Evolutionary conservation across 805 yeast genomes (phyloP), one percentile per base, ranked within the genome.

Genomic region (Suhomyces sp.): DNA sequence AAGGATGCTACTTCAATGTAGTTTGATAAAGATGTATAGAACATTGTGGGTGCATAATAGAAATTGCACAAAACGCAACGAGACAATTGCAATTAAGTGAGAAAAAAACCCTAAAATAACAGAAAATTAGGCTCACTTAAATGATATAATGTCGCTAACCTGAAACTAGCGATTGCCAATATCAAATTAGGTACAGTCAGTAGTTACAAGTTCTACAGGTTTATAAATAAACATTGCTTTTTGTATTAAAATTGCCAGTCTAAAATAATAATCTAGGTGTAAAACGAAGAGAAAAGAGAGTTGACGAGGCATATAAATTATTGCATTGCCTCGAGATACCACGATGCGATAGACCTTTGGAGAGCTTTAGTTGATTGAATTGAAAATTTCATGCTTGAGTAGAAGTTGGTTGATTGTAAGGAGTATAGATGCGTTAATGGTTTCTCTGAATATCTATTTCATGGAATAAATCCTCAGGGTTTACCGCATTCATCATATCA

Each of bases 311-410:
- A 27, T 31, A 31, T 31, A 31, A 31, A 10, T 27, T 3, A 27
- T 6, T 6, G 6, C 2, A 31, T 13, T n/a, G 35, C 17, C 35
- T n/a, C 17, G 6, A 13, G 35, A 31, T 31, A 31, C 35, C 17
- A 31, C 17, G 35, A 31, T 31, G 35, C 35, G 9, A 31, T 31
- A 31, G 35, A 31, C 35, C 6, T 31, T 31, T 31, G 35, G n/a
- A 31, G 35, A 31, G 6, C 1, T 72, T 71, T 22, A 83, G 59
- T 64, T 85, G 85, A 56, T 83, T 27, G 81, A 71, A 8, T 81
- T 63, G 83, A 90, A 90, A 0, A 86, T 73, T 46, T 81, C 78
- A 53, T 89, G 96, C 58, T 87, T 85, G n/a, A 89, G 68, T 56
- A n/a, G 92, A 69, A 25, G 81, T 77, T 24, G 83, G 77, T 54